Evolutionary conservation across 2,329 filamentous ascomycete genomes (phyloP), one percentile per base, ranked within the genome.

Genomic region (Fusarium marasasianum): DNA sequence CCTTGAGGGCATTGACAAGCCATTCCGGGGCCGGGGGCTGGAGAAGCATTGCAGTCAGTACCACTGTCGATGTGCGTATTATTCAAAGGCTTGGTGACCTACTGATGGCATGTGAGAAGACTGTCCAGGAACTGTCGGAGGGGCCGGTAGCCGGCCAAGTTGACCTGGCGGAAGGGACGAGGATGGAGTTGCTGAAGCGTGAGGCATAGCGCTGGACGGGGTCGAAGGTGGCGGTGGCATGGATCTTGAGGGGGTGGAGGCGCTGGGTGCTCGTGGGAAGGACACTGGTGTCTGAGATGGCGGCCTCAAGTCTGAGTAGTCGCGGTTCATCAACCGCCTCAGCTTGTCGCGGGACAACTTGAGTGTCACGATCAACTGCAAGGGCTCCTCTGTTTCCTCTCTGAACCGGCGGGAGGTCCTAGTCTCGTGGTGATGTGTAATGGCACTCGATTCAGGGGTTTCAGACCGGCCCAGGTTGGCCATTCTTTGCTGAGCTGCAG

Each of bases 11-110:
- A 43, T 88, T 84, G 65, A 88, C 86, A 63, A 99, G 92, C 96
- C 96, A 98, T 64, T 90, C 86, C n/a, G 96, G 95, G 24, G 95
- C 91, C 13, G 93, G 91, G 66, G 95, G 94, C 94, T 97, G 79
- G 48, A 41, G 51, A 57, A 71, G 31, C 47, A 41, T 50, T n/a
- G 37, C 24, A 38, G 79, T 77, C 78, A 68, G 71, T 66, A 71
- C 53, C 47, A 58, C 50, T 54, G 37, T 71, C 37, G 43, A 35
- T 14, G 56, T 59, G 29, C 50, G 48, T 57, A 41, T 63, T 57
- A 60, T 54, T 63, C 26, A 55, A 54, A 64, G 47, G 35, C 51
- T 64, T 43, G 41, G 43, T 56, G 40, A 84, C 91, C 90, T 89
- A 95, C 93, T 75, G 89, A 84, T 82, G 85, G 84, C 29, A 71